Conservation (phyloP, 23 red algal species). For the Pyropia haitanensis region DNA sequence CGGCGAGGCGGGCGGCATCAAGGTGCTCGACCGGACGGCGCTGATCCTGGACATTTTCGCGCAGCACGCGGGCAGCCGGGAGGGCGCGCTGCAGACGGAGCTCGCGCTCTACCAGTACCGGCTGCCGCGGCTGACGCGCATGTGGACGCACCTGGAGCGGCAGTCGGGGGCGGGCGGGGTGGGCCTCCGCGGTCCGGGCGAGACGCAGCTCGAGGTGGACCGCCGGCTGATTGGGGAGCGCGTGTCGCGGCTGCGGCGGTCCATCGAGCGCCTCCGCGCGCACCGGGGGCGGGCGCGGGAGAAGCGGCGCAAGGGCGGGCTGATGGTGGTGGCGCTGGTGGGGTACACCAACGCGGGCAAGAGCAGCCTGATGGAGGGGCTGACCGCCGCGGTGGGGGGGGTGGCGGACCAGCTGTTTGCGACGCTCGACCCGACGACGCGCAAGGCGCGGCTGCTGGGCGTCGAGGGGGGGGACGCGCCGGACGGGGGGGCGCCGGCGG, state of each 20-base stretch:
- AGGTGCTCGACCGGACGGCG: slow-evolving; percentile 94
- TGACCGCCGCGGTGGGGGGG: slow-evolving; percentile 47
- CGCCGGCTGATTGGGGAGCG: slow-evolving; percentile 50
- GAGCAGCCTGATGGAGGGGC: slow-evolving; percentile 54
- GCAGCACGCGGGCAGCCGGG: slow-evolving; percentile 79
- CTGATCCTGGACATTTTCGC: slow-evolving; percentile 99
- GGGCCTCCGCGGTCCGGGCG: slow-evolving; percentile 83
- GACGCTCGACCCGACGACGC: slow-evolving; percentile 89
- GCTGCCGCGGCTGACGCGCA: slow-evolving; percentile 74
- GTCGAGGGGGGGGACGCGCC: not conserved
- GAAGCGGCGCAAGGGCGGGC: slow-evolving; percentile 31
- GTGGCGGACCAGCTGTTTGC: slow-evolving; percentile 85
- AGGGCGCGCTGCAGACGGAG: slow-evolving; percentile 91
- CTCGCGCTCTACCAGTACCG: slow-evolving; percentile 94
- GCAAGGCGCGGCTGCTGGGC: slow-evolving; percentile 55
- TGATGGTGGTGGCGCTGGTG: slow-evolving; percentile 67
- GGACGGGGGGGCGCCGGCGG: not conserved
- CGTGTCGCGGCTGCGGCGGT: slow-evolving; percentile 52
- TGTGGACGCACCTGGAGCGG: slow-evolving; percentile 88
- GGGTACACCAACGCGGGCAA: slow-evolving; percentile 89
- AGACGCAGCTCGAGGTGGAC: slow-evolving; percentile 91
- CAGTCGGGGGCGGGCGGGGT: slow-evolving; percentile 79
- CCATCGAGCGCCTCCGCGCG: slow-evolving; percentile 52
- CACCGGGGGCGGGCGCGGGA: slow-evolving; percentile 44
- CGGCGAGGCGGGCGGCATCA: slow-evolving; percentile 60